These are phyloP conservation scores for Bruguiera sexangula DNA, from an alignment of 345 rosid species.

Conservation along the genomic window DNA sequence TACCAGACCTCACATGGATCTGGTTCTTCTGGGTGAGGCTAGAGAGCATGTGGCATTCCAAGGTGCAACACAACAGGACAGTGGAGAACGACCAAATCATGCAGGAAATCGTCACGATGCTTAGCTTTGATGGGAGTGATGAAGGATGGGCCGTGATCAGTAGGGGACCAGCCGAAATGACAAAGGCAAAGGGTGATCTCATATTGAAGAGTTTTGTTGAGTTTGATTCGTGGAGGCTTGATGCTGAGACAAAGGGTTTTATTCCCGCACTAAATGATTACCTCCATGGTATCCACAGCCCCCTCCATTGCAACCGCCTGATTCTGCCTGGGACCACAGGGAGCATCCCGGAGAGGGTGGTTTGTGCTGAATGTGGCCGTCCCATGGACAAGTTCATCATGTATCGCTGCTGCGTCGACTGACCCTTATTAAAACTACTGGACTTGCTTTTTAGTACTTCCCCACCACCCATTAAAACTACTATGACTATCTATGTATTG, in stretches of 20 bases:
- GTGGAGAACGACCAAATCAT: conserved; percentile 44
- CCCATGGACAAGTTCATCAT: conserved; percentile 57
- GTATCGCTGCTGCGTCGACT: conserved; percentile 63
- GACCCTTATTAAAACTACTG: not conserved
- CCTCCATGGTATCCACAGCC: conserved; percentile 24
- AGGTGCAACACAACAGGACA: conserved; percentile 30
- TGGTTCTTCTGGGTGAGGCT: conserved; percentile 66
- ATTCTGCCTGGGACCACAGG: conserved; percentile 45
- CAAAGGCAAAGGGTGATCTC: conserved; percentile 37
- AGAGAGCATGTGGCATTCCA: conserved; percentile 76
- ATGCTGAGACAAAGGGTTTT: conserved; percentile 22
- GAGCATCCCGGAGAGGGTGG: conserved; percentile 42
- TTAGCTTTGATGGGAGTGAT: conserved; percentile 56
- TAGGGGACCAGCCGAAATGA: conserved; percentile 33
- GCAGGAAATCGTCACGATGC: conserved; percentile 51
- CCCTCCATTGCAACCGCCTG: conserved; percentile 53
- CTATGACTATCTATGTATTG: not conserved
- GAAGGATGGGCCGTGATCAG: conserved; percentile 57
- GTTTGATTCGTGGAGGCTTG: conserved; percentile 22
- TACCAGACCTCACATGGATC: conserved; percentile 34
- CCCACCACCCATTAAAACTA: not conserved
- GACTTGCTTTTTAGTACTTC: not conserved
- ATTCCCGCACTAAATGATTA: conserved; percentile 38
- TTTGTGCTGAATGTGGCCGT: conserved; percentile 52
- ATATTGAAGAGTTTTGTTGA: conserved; percentile 26